Conservation (phyloP, 148 eudicot species). For the Polygonum maritimum region DNA sequence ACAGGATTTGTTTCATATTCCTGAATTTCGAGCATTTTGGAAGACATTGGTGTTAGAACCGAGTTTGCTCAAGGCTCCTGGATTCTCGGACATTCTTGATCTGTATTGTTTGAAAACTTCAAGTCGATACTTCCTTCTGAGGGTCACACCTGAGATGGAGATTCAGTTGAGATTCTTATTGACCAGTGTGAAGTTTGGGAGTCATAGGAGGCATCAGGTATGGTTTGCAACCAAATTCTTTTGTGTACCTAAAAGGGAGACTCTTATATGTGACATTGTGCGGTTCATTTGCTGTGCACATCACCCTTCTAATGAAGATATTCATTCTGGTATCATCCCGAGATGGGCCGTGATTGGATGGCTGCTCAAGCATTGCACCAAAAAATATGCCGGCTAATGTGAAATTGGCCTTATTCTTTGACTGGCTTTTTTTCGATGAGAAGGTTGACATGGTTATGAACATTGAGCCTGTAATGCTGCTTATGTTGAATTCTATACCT, state of each 20-base stretch:
- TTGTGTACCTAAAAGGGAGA: constrained; percentile 44
- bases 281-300: constrained; percentile 76
- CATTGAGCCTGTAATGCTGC: constrained; percentile 75
- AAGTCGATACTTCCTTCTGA: constrained; percentile 52
- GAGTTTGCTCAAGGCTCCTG: constrained; percentile 31
- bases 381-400: constrained; percentile 57
- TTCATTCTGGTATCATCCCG: constrained; percentile 60
- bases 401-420: constrained; percentile 78
- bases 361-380: constrained; percentile 51
- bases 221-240: constrained; percentile 81
- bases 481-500: constrained; percentile 72
- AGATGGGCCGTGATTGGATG: constrained; percentile 96
- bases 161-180: constrained; percentile 69
- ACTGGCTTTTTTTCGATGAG: constrained; percentile 91
- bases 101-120: constrained; percentile 57
- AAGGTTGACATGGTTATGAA: constrained; percentile 61
- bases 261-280: constrained; percentile 60
- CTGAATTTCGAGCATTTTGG: constrained; percentile 69
- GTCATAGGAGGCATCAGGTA: constrained; percentile 60
- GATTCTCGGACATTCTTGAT: constrained; percentile 47
- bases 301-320: constrained; percentile 75
- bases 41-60: constrained; percentile 60
- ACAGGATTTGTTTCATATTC: constrained; percentile 74
- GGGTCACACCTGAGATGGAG: constrained; percentile 77
- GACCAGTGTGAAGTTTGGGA: constrained; percentile 63